Evolutionary conservation across 148 eudicot genomes (phyloP).

Genomic region (Fallopia convolvulus): DNA sequence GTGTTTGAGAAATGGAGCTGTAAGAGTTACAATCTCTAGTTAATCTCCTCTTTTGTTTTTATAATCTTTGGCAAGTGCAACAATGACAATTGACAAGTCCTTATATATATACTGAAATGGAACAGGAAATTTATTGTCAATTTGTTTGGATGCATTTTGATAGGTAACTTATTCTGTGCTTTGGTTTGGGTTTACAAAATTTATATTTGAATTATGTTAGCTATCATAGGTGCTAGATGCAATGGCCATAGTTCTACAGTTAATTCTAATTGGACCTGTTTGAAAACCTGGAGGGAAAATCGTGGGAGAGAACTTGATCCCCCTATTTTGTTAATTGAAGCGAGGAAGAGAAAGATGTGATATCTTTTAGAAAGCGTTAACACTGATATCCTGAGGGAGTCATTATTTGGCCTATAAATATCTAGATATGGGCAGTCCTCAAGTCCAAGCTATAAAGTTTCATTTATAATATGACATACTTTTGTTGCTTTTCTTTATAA

Average conservation of each 20-base stretch:
- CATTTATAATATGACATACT: neutral
- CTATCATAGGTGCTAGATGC: neutral
- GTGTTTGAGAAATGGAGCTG: neutral
- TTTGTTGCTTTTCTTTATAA: neutral
- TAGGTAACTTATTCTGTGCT: neutral
- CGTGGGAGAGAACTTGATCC: neutral
- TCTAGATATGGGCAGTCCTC: neutral
- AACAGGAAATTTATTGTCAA: neutral
- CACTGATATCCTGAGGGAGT: neutral
- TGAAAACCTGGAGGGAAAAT: neutral
- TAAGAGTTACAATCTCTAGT: neutral
- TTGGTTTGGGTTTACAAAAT: neutral
- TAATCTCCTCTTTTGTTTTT: neutral
- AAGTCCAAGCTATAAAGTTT: neutral
- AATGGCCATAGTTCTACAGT: neutral
- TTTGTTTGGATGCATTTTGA: neutral
- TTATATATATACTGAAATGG: neutral
- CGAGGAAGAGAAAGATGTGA: neutral
- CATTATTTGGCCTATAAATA: neutral
- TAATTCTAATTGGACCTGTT: neutral
- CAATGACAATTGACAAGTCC: neutral
- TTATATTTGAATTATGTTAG: neutral
- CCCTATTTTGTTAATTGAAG: neutral
- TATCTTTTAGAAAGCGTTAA: neutral
- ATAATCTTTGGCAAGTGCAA: neutral